A percentile compares a stretch with the other conserved stretches of the same genome.
phyloP scores from a whole-genome alignment of 345 rosid genomes.

The Salix koriyanagi region DNA sequence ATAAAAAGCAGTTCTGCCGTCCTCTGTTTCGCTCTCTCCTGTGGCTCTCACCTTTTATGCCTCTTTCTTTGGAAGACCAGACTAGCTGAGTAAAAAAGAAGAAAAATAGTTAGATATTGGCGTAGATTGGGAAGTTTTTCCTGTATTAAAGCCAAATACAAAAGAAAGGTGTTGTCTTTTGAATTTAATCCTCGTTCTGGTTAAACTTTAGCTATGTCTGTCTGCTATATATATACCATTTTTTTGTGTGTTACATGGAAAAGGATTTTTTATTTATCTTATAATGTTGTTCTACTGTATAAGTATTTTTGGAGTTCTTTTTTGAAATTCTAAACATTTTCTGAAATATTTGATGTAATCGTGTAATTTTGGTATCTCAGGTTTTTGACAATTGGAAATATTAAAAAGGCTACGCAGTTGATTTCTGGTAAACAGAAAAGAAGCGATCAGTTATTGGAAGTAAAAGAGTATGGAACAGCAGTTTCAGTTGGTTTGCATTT shows the following conservation, averaged over 20 bases:
- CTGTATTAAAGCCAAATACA: no score
- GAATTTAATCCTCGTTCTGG: no score
- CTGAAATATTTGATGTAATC: neutral
- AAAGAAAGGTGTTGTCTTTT: no score
- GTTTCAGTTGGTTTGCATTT: conserved; percentile 38
- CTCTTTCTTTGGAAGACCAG: no score
- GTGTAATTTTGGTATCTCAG: conserved; percentile 41
- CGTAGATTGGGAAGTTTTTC: no score
- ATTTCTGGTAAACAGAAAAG: conserved; percentile 26
- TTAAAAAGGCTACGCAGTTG: conserved; percentile 35
- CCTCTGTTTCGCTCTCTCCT: no score
- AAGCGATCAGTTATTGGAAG: conserved; percentile 15
- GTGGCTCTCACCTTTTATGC: no score
- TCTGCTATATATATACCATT: neutral
- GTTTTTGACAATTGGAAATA: conserved; percentile 38
- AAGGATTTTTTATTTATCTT: neutral
- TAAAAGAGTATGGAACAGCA: conserved; percentile 33
- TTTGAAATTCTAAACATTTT: neutral
- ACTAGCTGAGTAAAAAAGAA: no score
- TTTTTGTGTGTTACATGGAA: neutral
- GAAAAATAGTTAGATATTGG: no score
- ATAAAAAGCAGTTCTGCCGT: no score
- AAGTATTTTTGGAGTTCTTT: neutral
- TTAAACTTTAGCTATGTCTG: neutral
- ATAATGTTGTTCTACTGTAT: neutral